Percentiles rank a stretch among this genome's conserved stretches.
Conservation (phyloP, 164 flowering plant genomes). For the Cinnamomum micranthum region DNA sequence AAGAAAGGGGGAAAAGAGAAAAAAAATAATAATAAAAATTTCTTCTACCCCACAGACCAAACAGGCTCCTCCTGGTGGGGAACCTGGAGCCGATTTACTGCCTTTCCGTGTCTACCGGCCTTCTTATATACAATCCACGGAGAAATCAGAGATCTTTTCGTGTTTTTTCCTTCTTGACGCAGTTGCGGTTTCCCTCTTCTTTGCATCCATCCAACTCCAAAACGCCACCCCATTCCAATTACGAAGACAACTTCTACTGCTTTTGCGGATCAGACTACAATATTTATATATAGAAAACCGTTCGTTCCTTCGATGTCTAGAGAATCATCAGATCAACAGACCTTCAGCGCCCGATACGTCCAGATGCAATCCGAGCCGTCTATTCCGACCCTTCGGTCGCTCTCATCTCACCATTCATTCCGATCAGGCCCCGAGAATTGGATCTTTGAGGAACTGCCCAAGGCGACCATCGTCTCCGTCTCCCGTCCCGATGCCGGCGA, state of each 20-base stretch:
- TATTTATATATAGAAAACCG: background rate
- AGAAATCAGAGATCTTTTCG: background rate
- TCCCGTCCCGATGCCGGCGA: conserved; percentile 94
- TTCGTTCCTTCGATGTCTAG: background rate
- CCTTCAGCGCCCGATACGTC: conserved; percentile 10
- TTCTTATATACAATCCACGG: background rate
- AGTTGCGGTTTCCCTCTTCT: background rate
- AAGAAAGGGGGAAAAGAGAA: rapidly evolving
- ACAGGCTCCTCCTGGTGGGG: too few species aligned
- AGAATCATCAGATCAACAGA: conserved; percentile 5
- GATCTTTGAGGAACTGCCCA: conserved; percentile 90
- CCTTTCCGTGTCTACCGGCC: background rate
- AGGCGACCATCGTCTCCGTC: conserved; percentile 70
- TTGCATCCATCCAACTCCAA: background rate
- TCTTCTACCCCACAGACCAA: too few species aligned
- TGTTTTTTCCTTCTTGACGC: background rate
- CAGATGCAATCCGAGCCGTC: conserved; percentile 24
- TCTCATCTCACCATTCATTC: conserved; percentile 13
- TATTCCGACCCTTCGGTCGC: background rate
- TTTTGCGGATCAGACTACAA: background rate
- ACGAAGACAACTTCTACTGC: background rate
- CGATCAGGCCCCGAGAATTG: conserved; percentile 10
- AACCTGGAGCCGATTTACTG: too few species aligned
- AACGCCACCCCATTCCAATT: background rate
- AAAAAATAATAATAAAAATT: too few species aligned